Percentiles rank a stretch among this genome's conserved stretches.
These are phyloP conservation scores for Pythium phragmitis DNA, from an alignment of 352 stramenopile species.

Conservation along the genomic window DNA sequence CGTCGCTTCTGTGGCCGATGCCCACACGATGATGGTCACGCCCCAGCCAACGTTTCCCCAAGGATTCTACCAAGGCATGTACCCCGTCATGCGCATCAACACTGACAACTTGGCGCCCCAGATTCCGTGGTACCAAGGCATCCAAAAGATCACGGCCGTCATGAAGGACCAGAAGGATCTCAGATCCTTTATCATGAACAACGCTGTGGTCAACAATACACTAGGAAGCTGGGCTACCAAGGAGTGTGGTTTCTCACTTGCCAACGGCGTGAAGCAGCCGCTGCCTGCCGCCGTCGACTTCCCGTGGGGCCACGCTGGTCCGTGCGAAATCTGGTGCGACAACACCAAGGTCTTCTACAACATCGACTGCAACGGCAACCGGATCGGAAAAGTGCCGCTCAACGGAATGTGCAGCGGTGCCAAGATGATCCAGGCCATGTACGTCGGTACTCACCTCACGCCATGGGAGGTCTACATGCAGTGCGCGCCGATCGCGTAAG, in stretches of 20 bases:
- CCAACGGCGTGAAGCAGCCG: neutral
- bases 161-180: constrained; percentile 3
- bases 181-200: constrained; percentile 18
- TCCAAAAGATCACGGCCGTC: constrained; percentile 14
- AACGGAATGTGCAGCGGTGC: constrained; percentile 10
- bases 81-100: constrained; percentile 9
- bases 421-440: constrained; percentile 18
- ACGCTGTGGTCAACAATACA: constrained; percentile 9
- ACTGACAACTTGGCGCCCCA: constrained; percentile 12
- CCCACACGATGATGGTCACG: constrained; percentile 17
- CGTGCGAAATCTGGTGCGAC: constrained; percentile 19
- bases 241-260: constrained; percentile 20
- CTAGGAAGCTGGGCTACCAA: constrained; percentile 2
- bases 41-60: constrained; percentile 11
- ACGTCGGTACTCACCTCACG: constrained; percentile 13
- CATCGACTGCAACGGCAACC: constrained; percentile 9
- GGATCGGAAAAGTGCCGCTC: constrained; percentile 9
- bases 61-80: constrained; percentile 25
- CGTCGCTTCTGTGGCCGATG: constrained; percentile 10
- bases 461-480: constrained; percentile 10
- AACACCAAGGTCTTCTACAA: constrained; percentile 7
- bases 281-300: constrained; percentile 20
- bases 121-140: constrained; percentile 20
- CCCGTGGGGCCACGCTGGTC: constrained; percentile 22
- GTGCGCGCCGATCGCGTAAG: too few species aligned